Percentiles rank a stretch among this genome's conserved stretches.
Conservation (phyloP, 192 early-diverging fungal genomes). For the Pilaira anomala region DNA sequence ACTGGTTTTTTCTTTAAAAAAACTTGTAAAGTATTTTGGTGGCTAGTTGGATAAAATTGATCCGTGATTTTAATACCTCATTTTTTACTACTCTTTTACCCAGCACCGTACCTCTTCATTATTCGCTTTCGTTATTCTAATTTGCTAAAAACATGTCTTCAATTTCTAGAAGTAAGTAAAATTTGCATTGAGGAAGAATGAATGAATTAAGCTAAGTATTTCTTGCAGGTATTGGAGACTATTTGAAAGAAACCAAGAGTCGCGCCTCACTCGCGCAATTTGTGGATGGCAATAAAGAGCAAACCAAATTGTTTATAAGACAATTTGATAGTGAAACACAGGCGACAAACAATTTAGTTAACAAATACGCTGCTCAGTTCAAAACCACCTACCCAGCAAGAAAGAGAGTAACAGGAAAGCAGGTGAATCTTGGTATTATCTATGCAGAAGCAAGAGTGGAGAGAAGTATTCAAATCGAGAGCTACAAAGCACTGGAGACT, state of each 20-base stretch:
- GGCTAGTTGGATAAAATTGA: too few relatives aligned
- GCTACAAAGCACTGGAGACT: background rate
- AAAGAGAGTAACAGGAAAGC: background rate
- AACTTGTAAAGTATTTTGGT: too few relatives aligned
- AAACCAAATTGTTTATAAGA: background rate
- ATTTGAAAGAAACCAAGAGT: background rate
- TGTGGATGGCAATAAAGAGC: background rate
- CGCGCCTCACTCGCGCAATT: background rate
- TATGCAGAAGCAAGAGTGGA: background rate
- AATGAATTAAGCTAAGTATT: background rate
- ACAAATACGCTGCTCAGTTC: background rate
- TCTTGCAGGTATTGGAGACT: background rate
- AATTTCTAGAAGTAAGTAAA: conserved; percentile 3
- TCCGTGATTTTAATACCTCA: too few relatives aligned
- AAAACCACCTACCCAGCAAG: background rate
- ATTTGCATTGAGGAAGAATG: background rate
- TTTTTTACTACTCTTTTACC: too few relatives aligned
- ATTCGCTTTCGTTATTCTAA: too few relatives aligned
- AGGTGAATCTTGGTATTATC: background rate
- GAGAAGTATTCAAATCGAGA: background rate
- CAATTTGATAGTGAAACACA: conserved; percentile 7
- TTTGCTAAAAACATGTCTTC: too few relatives aligned
- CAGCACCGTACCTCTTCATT: too few relatives aligned
- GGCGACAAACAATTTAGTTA: background rate
- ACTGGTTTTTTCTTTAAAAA: too few relatives aligned